Evolutionary conservation across 257 asterid genomes (phyloP).

Genomic region (Schizonepeta tenuifolia): DNA sequence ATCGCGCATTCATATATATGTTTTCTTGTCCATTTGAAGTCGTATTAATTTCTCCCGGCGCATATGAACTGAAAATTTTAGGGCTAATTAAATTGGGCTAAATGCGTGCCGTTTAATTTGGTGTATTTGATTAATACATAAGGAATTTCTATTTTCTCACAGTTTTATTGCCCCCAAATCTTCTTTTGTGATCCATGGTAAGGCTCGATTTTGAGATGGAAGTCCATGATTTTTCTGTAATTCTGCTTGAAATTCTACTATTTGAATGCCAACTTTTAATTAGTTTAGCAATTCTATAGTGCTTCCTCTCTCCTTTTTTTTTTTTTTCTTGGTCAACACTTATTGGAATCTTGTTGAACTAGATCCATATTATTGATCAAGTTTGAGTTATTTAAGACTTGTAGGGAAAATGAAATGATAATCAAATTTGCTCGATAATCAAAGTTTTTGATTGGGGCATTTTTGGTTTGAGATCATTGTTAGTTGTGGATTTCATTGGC

Average conservation of each 20-base stretch:
- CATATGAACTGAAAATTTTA: constrained; percentile 4
- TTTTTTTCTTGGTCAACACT: constrained; percentile 1
- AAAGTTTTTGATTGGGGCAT: constrained; percentile 15
- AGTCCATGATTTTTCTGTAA: neutral
- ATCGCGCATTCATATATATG: too few species aligned
- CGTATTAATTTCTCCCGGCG: constrained; percentile 5
- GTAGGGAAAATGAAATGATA: neutral
- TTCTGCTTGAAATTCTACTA: neutral
- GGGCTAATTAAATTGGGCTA: constrained; percentile 14
- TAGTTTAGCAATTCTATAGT: neutral
- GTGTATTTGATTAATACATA: neutral
- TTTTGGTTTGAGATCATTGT: neutral
- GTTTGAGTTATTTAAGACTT: constrained; percentile 3
- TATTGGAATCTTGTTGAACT: neutral
- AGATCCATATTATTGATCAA: constrained; percentile 8
- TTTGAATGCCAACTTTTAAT: neutral
- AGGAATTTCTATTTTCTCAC: neutral
- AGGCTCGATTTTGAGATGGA: neutral
- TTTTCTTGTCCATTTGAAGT: constrained; percentile 2
- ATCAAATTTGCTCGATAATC: too few species aligned
- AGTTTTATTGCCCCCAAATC: neutral
- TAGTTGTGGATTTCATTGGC: constrained; percentile 9
- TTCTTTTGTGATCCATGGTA: neutral
- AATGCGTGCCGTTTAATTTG: neutral
- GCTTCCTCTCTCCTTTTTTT: neutral